Percentiles rank a stretch among this genome's conserved stretches.
phyloP scores from a whole-genome alignment of 148 eudicot species.

The Chenopodium album region DNA sequence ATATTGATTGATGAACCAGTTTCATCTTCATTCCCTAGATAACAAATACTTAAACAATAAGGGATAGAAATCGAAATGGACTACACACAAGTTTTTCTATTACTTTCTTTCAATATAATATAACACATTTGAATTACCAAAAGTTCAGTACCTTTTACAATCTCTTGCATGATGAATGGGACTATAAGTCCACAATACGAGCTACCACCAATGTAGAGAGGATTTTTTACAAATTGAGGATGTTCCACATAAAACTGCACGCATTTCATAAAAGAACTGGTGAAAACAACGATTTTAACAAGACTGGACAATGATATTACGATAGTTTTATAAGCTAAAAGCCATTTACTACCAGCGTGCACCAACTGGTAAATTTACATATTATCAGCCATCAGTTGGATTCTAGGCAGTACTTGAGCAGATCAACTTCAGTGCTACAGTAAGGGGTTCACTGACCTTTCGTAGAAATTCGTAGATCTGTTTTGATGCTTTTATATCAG shows the following conservation, averaged over 20 bases:
- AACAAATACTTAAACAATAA: not conserved
- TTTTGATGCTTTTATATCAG: not conserved
- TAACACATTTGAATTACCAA: not conserved
- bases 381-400: not conserved
- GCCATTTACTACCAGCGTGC: not conserved
- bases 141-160: not conserved
- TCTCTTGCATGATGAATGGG: conserved; percentile 6
- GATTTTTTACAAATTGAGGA: conserved; percentile 3
- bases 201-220: conserved; percentile 12
- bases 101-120: not conserved
- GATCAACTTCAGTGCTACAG: not conserved
- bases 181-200: conserved; percentile 8
- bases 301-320: not conserved
- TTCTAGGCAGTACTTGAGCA: not conserved
- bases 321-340: not conserved
- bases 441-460: conserved; percentile 1
- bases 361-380: not conserved
- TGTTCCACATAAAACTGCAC: not conserved
- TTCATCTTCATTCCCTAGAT: conserved; percentile 11
- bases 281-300: not conserved
- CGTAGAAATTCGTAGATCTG: conserved; percentile 9
- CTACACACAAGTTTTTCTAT: not conserved
- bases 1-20: conserved; percentile 2
- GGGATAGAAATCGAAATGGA: not conserved
- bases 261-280: not conserved